Evolutionary conservation across 352 stramenopile species (phyloP).

Genomic region (Peronospora belbahrii): DNA sequence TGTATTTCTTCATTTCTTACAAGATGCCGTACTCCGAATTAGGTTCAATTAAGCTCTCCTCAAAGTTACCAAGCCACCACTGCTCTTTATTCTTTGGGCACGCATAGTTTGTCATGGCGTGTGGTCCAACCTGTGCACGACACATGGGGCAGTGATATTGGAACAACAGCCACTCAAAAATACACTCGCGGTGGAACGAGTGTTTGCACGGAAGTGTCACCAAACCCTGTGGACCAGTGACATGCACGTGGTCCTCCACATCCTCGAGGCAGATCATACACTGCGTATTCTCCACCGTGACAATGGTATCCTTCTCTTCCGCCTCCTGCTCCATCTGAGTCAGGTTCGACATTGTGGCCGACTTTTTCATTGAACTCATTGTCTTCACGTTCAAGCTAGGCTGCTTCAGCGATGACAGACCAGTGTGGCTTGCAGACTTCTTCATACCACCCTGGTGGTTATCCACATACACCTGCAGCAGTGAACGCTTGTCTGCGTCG

Average conservation of each 20-base stretch:
- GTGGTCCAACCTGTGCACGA: slow-evolving; percentile 42
- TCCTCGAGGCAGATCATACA: slow-evolving; percentile 37
- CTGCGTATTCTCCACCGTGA: slow-evolving; percentile 23
- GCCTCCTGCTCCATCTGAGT: slow-evolving; percentile 22
- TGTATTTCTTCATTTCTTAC: no score
- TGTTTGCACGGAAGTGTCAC: slow-evolving; percentile 56
- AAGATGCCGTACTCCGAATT: no score
- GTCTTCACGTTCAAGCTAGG: slow-evolving; percentile 9
- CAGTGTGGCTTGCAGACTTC: slow-evolving; percentile 27
- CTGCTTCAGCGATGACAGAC: slow-evolving; percentile 25
- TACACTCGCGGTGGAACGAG: slow-evolving; percentile 65
- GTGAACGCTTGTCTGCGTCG: slow-evolving; percentile 53
- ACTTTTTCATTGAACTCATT: slow-evolving; percentile 26
- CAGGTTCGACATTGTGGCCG: slow-evolving; percentile 22
- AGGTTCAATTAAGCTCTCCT: slow-evolving; percentile 35
- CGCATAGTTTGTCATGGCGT: slow-evolving; percentile 52
- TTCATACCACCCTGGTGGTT: slow-evolving; percentile 38
- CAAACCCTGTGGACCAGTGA: slow-evolving; percentile 19
- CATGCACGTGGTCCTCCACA: slow-evolving; percentile 23
- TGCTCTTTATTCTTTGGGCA: slow-evolving; percentile 44
- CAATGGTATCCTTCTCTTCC: slow-evolving; percentile 18
- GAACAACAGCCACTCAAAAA: slow-evolving; percentile 70
- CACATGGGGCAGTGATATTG: slow-evolving; percentile 67
- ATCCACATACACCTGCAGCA: slow-evolving; percentile 69
- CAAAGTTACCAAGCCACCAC: slow-evolving; percentile 62